phyloP scores from a whole-genome alignment of 352 stramenopile genomes.

The Pythium chondricola region DNA sequence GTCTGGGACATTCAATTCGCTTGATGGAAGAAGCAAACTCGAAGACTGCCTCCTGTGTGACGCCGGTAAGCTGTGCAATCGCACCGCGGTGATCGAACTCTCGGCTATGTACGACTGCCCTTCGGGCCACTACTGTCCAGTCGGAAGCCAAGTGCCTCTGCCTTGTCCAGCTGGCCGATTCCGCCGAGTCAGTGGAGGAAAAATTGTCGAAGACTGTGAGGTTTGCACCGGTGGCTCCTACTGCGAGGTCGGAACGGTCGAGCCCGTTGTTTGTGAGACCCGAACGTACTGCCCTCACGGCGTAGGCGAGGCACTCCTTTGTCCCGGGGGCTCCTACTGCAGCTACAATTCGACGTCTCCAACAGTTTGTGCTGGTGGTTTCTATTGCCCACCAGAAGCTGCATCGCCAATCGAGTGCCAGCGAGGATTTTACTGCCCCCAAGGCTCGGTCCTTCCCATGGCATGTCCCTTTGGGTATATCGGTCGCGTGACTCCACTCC shows the following conservation, averaged over 20 bases:
- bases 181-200: conserved; percentile 26
- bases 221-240: conserved; percentile 54
- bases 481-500: conserved; percentile 42
- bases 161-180: conserved; percentile 49
- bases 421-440: conserved; percentile 69
- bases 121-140: conserved; percentile 61
- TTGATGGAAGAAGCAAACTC: conserved; percentile 24
- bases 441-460: conserved; percentile 36
- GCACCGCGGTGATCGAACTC: conserved; percentile 50
- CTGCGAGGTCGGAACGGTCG: conserved; percentile 37
- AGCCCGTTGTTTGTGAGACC: conserved; percentile 42
- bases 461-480: conserved; percentile 78
- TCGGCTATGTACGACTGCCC: conserved; percentile 55
- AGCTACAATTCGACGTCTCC: conserved; percentile 58
- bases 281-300: conserved; percentile 56
- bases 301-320: conserved; percentile 39
- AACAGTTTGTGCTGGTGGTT: conserved; percentile 60
- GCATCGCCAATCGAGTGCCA: conserved; percentile 30
- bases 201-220: conserved; percentile 32
- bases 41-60: conserved; percentile 59
- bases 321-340: conserved; percentile 68
- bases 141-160: conserved; percentile 23
- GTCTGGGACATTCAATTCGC: conserved; percentile 50
- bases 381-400: conserved; percentile 53
- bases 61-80: conserved; percentile 69